Evolutionary conservation across 164 flowering plant species (phyloP), one percentile per base, ranked within the genome.

Genomic region (Kalanchoe fedtschenkoi): DNA sequence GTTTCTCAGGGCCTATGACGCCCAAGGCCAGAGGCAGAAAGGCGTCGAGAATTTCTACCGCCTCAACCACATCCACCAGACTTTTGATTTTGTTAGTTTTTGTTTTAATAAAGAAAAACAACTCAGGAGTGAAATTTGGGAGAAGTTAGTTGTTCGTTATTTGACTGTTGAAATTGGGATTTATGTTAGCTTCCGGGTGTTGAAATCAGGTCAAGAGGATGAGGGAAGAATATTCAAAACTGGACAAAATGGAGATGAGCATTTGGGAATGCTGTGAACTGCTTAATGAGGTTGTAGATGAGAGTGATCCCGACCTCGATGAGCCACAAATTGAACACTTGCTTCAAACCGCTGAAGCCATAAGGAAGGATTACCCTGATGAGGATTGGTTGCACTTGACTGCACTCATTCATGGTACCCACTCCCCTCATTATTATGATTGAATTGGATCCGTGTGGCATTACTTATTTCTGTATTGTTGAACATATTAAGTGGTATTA

Each of bases 231-330:
- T 84, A 76, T 63, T 74, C 80, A 0, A 81, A 71, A 38, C 35
- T 81, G 72, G 68, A 84, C 61, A 78, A 72, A 53, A 68, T 71
- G 41, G 81, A 80, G 65, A 84, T 84, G 89, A 80, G 87, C 74
- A 84, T 82, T 42, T 84, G 89, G 87, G 89, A 84, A 65, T 82
- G 89, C 56, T 84, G 89, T 75, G 87, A 84, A 53, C 79, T 84
- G 8, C 82, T 84, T 0, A 84, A 84, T 66, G 70, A 77, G 22
- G 79, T 84, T 17, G 83, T 82, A 4, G 82, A 83, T 55, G 88
- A 81, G 63, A 81, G 83, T 66, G 88, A 83, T 38, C 88, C 88
- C 41, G 89, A 84, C 63, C 59, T 84, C 62, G 89, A 84, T 62
- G 89, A 84, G 47, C 86, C 89, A 33, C 89, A 84, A 57, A 82